These are phyloP conservation scores for Hypoxylon sp. DNA, from an alignment of 2,329 filamentous ascomycete species.

Conservation along the genomic window DNA sequence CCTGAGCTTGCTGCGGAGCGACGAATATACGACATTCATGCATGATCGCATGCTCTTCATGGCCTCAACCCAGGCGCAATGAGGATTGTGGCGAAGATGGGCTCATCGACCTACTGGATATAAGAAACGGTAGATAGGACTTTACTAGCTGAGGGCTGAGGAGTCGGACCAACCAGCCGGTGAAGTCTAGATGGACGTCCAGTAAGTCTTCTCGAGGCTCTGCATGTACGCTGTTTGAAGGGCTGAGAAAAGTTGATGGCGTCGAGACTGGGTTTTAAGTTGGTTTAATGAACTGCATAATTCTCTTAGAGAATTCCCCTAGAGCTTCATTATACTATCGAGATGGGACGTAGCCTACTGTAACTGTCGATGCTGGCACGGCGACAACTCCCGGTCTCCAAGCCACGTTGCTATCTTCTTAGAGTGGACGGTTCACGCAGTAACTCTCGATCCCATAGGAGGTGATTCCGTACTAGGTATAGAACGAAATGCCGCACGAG, in stretches of 20 bases:
- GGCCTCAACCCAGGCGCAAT: neutral
- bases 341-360: neutral
- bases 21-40: too few relatives aligned
- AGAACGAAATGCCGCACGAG: conserved; percentile 56
- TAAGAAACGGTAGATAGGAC: neutral
- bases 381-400: conserved; percentile 56
- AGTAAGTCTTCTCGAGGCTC: conserved; percentile 56
- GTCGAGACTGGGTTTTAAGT: conserved; percentile 55
- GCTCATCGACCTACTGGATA: neutral
- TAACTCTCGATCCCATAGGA: conserved; percentile 59
- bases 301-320: neutral
- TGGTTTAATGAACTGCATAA: neutral
- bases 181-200: neutral
- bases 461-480: conserved; percentile 57
- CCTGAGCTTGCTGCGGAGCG: too few relatives aligned
- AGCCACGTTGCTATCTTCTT: conserved; percentile 43
- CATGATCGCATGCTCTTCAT: too few relatives aligned
- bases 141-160: neutral
- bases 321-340: conserved; percentile 54
- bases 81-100: neutral
- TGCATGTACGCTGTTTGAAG: conserved; percentile 55
- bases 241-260: conserved; percentile 57
- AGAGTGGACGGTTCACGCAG: conserved; percentile 60
- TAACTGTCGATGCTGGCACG: conserved; percentile 57
- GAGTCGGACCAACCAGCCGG: conserved; percentile 55